Evolutionary conservation across 2,329 filamentous ascomycete species (phyloP), one percentile per base, ranked within the genome.

Genomic region (Colletotrichum viniferum): DNA sequence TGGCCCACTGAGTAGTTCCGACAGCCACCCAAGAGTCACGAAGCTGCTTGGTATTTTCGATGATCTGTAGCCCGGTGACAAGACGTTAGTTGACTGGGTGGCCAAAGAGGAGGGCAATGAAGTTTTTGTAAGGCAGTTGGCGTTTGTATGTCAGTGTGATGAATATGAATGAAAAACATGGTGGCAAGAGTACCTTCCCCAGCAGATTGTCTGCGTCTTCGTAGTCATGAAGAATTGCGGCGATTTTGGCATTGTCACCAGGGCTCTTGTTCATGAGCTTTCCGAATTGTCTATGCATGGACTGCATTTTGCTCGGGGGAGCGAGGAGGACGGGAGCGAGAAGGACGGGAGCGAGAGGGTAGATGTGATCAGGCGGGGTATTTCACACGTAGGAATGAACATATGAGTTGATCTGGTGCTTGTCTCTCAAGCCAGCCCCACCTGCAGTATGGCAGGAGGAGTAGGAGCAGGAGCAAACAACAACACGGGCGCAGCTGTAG

Each of bases 141-240:
- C 8, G 38, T 48, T n/a, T 48, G 18, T 26, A n/a, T 32, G 58
- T 28, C 13, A 30, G 58, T 28, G 28, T 67, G 58, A 68, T 48
- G 48, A 30, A 43, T 60, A 69, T 21, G 14, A 34, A 61, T 21
- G 14, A 34, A 61, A 71, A 60, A 43, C 76, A 75, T 65, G 34
- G 55, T 67, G 34, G 61, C 71, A 66, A 60, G 66, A 71, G 58
- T 73, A 95, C 94, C 88, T 92, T 92, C 78, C 90, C 89, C 77
- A 97, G 88, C 81, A 96, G 90, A 78, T 90, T 91, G 83, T 97
- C 94, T 30, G 93, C 94, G 83, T 96, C 93, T 79, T 95, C 93
- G 81, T 96, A 97, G 81, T 97, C 95, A 79, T 91, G 93, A 72
- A 97, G 86, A 69, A 97, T 87, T 60, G 93, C 89, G 13, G 93